Base-by-base conservation (phyloP, 2,329 filamentous ascomycete species). In the Cladosporium velox region DNA sequence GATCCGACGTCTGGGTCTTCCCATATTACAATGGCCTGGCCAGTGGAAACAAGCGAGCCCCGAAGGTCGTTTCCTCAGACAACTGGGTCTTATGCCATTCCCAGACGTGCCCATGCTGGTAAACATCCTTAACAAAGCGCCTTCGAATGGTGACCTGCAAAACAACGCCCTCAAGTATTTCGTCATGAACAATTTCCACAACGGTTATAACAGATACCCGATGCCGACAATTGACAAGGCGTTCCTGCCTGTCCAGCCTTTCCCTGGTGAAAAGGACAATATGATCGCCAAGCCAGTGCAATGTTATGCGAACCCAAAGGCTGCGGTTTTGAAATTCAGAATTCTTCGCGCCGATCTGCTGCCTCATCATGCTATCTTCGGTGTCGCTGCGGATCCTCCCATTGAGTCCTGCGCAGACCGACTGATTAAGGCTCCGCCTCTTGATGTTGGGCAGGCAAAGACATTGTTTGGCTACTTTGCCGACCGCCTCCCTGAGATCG, bases 391-490 rank as follows among this genome's bases (percentile, higher is more conserved):
- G 63, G 89, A 99, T 76, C 95, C 96, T 0, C 87, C 89, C 0
- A 90, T 98, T 68, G 82, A 83, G 1, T 87, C 90, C 30, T 97
- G 93, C 74, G 86, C 96, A 14, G 88, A 90, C 49, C 85, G 87
- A 30, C 81, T 99, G 49, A 81, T 94, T 32, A 84, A 85, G 34
- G 86, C 85, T 2, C 93, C 93, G 35, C 94, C 95, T 0, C 83
- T 83, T 65, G 88, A 85, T 47, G 84, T 85, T 26, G 78, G 81
- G 8, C 87, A 90, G 66, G 95, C 94, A 0, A 84, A 87, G 49
- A 84, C 85, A 3, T 77, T 96, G 6, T 99, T 97, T 74, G 85
- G 86, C 51, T 99, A 99, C 77, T 90, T 99, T 72, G 88, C 92
- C 6, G 87, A 87, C 63, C 88, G 95, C 28, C 81, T 93, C 4